These are phyloP conservation scores for Pythium oligandrum DNA, from an alignment of 352 stramenopile genomes.

Conservation along the genomic window DNA sequence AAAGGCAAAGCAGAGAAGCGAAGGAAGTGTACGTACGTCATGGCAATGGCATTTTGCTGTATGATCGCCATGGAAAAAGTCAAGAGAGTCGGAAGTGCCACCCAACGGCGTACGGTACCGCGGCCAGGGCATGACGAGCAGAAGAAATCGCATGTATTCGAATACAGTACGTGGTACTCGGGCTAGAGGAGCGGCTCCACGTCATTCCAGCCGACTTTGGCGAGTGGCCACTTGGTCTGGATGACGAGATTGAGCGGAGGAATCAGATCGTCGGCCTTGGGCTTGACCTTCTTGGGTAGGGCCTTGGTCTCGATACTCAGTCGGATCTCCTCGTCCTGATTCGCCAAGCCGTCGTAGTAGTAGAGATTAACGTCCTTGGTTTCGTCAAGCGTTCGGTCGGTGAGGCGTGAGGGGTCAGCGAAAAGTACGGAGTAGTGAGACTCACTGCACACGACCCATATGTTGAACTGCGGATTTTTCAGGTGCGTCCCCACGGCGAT, in stretches of 20 bases:
- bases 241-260: constrained; percentile 88
- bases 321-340: constrained; percentile 84
- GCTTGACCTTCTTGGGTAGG: constrained; percentile 20
- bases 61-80: too few species aligned
- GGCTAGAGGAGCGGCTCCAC: constrained; percentile 75
- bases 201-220: constrained; percentile 84
- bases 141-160: too few species aligned
- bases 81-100: too few species aligned
- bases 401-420: constrained; percentile 23
- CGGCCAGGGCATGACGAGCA: too few species aligned
- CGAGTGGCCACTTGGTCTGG: constrained; percentile 82
- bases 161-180: too few species aligned
- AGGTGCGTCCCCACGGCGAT: constrained; percentile 74
- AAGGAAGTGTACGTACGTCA: too few species aligned
- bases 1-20: too few species aligned
- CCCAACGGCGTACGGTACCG: too few species aligned
- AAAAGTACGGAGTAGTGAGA: constrained; percentile 92
- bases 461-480: constrained; percentile 68
- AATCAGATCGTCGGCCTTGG: constrained; percentile 57
- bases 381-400: constrained; percentile 21
- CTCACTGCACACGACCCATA: constrained; percentile 92
- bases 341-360: constrained; percentile 87
- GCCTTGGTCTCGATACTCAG: constrained; percentile 45
- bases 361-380: constrained; percentile 60
- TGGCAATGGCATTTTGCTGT: too few species aligned